A percentile compares a stretch with the other conserved stretches of the same genome.
Conservation (phyloP, 169 alveolate genomes). For the Pseudocohnilembus persalinus region DNA sequence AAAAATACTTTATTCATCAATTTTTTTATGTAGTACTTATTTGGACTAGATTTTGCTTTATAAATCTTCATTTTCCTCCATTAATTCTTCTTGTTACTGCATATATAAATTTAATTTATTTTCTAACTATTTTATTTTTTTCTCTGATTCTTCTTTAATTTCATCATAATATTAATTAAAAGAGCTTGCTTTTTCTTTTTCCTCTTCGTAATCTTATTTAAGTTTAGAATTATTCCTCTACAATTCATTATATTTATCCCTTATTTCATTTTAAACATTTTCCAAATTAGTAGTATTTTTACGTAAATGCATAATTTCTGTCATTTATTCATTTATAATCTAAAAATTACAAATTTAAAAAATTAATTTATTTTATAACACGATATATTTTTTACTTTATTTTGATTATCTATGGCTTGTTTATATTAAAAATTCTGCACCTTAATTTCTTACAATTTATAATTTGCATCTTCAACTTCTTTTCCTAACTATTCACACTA, state of each 20-base stretch:
- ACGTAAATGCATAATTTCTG: constrained; percentile 35
- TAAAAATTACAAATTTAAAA: background rate
- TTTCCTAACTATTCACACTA: constrained; percentile 38
- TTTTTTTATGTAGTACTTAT: constrained; percentile 23
- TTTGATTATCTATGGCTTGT: constrained; percentile 29
- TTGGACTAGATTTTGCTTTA: constrained; percentile 17
- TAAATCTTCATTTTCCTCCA: constrained; percentile 43
- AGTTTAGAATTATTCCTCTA: constrained; percentile 31
- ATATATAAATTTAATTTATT: constrained; percentile 6
- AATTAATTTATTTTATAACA: background rate
- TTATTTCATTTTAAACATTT: constrained; percentile 20
- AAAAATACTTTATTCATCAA: constrained; percentile 27
- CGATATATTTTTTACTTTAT: constrained; percentile 2
- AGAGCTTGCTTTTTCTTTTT: constrained; percentile 17
- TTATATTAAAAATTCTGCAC: constrained; percentile 29
- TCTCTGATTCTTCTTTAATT: constrained; percentile 14
- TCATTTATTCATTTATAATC: constrained; percentile 25
- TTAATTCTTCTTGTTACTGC: constrained; percentile 25
- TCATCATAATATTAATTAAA: constrained; percentile 10
- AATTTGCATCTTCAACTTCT: constrained; percentile 26
- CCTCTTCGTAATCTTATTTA: constrained; percentile 14
- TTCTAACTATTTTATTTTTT: constrained; percentile 7
- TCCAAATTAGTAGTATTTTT: constrained; percentile 25
- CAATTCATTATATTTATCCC: constrained; percentile 28
- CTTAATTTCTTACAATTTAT: constrained; percentile 16